Base-by-base conservation (phyloP, 2,329 filamentous ascomycete genomes). In the Pleoardoris graminearum region DNA sequence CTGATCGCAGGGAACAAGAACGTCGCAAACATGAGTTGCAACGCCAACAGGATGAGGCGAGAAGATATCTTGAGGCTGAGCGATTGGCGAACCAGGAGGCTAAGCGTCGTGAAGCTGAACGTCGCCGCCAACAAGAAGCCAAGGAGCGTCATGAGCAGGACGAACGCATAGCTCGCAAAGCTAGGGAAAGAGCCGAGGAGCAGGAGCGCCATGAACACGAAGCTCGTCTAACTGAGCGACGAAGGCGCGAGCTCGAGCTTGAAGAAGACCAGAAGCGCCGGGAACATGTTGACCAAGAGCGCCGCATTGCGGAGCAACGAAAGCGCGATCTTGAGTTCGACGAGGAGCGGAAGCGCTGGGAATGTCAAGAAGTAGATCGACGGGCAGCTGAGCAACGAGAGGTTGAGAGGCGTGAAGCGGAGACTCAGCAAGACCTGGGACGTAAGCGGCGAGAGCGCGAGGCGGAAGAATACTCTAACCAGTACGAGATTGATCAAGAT, bases 191-290 rank as follows among this genome's bases (percentile, higher is more conserved):
- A 14, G 50, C 51, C 19, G 48, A 62, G 54, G 54, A 62, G 58
- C 10, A 65, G 61, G 49, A 51, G 16, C 55, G 54, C 29, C 55
- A 51, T 4, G 56, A 55, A 14, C 57, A 55, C 17, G 61, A 59
- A 43, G 56, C 57, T 43, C 61, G 58, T 32, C 36, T 52, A 7
- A 63, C 68, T 53, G 65, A 55, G 5, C 54, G 67, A 33, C 53
- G 59, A 17, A 53, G 48, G 33, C 57, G 49, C 1, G 50, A 62
- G 14, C 48, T 65, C 3, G 62, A 65, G 23, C 68, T 68, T 8
- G 65, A 72, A 57, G 62, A 62, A 27, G 70, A 72, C 17, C 66
- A 65, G 14, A 63, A 71, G 35, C 63, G 63, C 21, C 59, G 53
- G 17, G 65, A 72, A 51, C 71, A 66, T 3, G 47, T 48, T 6